These are phyloP conservation scores for Sapria himalayana DNA, from an alignment of 345 rosid species.

Conservation along the genomic window DNA sequence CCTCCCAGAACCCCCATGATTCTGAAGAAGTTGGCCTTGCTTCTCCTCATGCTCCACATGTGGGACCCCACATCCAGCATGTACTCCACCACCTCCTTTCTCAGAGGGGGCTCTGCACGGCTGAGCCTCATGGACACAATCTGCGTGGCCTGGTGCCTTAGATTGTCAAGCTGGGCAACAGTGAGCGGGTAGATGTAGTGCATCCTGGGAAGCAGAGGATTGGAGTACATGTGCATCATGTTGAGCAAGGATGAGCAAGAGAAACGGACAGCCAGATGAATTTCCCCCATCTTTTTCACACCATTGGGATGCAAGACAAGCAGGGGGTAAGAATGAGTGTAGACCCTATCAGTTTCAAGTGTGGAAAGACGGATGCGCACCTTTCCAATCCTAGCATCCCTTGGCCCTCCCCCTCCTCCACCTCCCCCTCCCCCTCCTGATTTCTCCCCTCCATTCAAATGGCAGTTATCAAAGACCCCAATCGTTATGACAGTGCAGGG, in stretches of 20 bases:
- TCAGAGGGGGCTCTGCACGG: slow-evolving; percentile 78
- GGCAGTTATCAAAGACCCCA: slow-evolving; percentile 71
- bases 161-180: slow-evolving; percentile 41
- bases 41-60: slow-evolving; percentile 80
- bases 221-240: slow-evolving; percentile 76
- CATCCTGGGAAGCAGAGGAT: slow-evolving; percentile 90
- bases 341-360: slow-evolving; percentile 64
- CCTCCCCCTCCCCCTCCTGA: slow-evolving; percentile 8
- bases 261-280: slow-evolving; percentile 75
- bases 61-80: slow-evolving; percentile 87
- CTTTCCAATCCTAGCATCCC: slow-evolving; percentile 76
- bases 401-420: slow-evolving; percentile 35
- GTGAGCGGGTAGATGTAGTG: slow-evolving; percentile 75
- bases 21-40: slow-evolving; percentile 81
- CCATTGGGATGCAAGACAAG: slow-evolving; percentile 56
- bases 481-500: slow-evolving; percentile 87
- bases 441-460: slow-evolving; percentile 42
- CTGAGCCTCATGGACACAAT: slow-evolving; percentile 61
- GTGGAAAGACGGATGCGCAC: slow-evolving; percentile 80
- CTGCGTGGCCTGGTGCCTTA: slow-evolving; percentile 74
- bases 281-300: slow-evolving; percentile 73
- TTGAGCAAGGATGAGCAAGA: slow-evolving; percentile 66
- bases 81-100: slow-evolving; percentile 73
- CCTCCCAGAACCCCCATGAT: slow-evolving; percentile 62
- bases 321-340: slow-evolving; percentile 77